Percentiles rank a stretch among this genome's conserved stretches.
These are phyloP conservation scores for Ceratobasidium sp. DNA, from an alignment of 1,284 basidiomycete genomes.

Conservation along the genomic window DNA sequence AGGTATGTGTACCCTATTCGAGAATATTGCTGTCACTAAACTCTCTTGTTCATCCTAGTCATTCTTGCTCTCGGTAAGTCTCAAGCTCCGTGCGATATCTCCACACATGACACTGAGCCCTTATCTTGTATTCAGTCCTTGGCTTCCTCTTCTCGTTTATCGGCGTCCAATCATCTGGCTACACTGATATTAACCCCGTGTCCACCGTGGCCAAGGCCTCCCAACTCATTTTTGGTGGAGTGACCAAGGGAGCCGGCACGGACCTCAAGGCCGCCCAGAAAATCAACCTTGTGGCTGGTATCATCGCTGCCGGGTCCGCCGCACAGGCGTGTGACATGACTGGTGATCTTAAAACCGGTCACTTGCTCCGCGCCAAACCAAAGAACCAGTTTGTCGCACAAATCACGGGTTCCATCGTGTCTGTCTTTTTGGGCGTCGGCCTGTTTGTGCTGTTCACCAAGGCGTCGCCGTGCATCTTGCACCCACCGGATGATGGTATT, in stretches of 20 bases:
- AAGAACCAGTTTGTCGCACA: slow-evolving; percentile 74
- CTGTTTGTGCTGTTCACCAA: slow-evolving; percentile 72
- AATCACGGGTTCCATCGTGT: slow-evolving; percentile 65
- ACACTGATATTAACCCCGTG: slow-evolving; percentile 68
- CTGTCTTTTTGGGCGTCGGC: slow-evolving; percentile 68
- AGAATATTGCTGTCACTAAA: neutral
- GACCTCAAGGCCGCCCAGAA: slow-evolving; percentile 58
- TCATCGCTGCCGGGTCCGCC: slow-evolving; percentile 68
- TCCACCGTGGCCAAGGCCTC: slow-evolving; percentile 59
- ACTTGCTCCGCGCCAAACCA: slow-evolving; percentile 73
- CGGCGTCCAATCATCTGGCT: slow-evolving; percentile 69
- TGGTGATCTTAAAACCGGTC: slow-evolving; percentile 77
- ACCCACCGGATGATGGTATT: slow-evolving; percentile 52
- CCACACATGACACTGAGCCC: slow-evolving; percentile 52
- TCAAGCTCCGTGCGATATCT: neutral
- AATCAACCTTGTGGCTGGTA: slow-evolving; percentile 70
- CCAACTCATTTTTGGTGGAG: slow-evolving; percentile 71
- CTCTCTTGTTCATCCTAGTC: slow-evolving; percentile 50
- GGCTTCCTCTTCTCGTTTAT: slow-evolving; percentile 77
- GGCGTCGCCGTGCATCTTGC: slow-evolving; percentile 72
- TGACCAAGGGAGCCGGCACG: slow-evolving; percentile 62
- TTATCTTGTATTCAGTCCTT: slow-evolving; percentile 57
- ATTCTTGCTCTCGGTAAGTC: slow-evolving; percentile 59
- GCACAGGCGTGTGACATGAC: slow-evolving; percentile 76
- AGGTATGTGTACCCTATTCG: neutral